Evolutionary conservation across 441 rosid species (phyloP), one percentile per base, ranked within the genome.

Genomic region (Gossypium lobatum): DNA sequence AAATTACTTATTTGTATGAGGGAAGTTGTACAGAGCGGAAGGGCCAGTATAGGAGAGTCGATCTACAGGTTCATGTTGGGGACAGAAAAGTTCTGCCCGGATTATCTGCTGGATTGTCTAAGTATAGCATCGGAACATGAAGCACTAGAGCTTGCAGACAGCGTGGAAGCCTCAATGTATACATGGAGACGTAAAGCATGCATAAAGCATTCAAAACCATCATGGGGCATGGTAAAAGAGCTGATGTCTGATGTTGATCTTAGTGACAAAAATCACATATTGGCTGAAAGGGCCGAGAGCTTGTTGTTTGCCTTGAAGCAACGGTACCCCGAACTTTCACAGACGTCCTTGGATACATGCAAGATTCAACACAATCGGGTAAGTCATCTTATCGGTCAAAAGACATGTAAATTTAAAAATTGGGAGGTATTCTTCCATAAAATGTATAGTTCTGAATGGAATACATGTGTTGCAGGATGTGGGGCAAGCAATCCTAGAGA

Each of bases 401-500:
- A 45, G 48, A 45, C 48, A 2, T 45, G 48, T 45, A 10, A 45
- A 11, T 45, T 45, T 45, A 45, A 45, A 34, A 37, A 63, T 14
- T 39, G 16, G 2, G 8, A 5, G n/a, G 4, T 13, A 67, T 69
- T 13, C 55, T 26, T 62, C 13, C 20, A 20, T 60, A 60, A 54
- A 6, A 23, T 4, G 7, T 60, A n/a, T 0, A 5, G 14, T 58
- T 63, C 21, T 74, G 17, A 64, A 66, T 60, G 18, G 18, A n/a
- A 23, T 11, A 4, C 45, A 59, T 45, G 39, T 69, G 13, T 71
- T 76, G 84, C 87, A 95, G 99, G 98, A 95, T 84, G 95, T 93
- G 58, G 97, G 98, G 59, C 94, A 93, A 77, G 98, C 99, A 48
- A 78, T 84, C 61, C 77, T 95, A 59, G 99, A 95, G 85, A 93